Evolutionary conservation across 257 asterid species (phyloP).

Genomic region (Dorcoceras hygrometricum): DNA sequence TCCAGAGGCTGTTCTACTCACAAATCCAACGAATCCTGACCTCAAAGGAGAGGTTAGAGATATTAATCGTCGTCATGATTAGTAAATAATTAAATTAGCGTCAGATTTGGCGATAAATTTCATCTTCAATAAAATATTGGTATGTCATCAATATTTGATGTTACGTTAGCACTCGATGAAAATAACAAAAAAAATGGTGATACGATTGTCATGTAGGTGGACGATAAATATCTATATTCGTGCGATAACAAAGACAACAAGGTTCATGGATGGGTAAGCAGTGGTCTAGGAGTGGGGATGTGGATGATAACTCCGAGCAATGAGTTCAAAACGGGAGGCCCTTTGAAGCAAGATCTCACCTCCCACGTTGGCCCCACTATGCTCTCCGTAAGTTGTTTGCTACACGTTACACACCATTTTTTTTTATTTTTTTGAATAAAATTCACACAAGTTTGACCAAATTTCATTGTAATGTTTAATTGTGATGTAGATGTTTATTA

Average conservation of each 20-base stretch:
- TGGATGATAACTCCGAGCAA: constrained; percentile 16
- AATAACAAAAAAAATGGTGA: no score
- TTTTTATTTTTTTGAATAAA: no score
- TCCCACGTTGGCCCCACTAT: constrained; percentile 2
- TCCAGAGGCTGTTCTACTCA: constrained; percentile 54
- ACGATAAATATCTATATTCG: constrained; percentile 4
- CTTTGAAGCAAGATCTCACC: constrained; percentile 5
- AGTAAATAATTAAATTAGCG: no score
- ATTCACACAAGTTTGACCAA: no score
- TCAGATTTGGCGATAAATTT: no score
- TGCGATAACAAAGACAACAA: constrained; percentile 1
- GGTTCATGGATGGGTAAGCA: constrained; percentile 9
- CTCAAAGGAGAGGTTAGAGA: constrained; percentile 49
- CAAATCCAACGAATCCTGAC: constrained; percentile 33
- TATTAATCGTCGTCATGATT: no score
- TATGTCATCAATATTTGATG: no score
- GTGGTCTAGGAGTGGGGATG: not conserved
- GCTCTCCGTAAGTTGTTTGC: not conserved
- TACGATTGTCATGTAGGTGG: not conserved
- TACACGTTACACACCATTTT: not conserved
- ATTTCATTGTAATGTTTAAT: no score
- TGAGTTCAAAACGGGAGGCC: constrained; percentile 1
- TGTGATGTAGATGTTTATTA: no score
- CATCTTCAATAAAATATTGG: no score
- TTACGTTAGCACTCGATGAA: no score